Percentiles rank a stretch among this genome's conserved stretches.
phyloP scores from a whole-genome alignment of 768 basidiomycete species.

The Trichaptum fuscoviolaceum region DNA sequence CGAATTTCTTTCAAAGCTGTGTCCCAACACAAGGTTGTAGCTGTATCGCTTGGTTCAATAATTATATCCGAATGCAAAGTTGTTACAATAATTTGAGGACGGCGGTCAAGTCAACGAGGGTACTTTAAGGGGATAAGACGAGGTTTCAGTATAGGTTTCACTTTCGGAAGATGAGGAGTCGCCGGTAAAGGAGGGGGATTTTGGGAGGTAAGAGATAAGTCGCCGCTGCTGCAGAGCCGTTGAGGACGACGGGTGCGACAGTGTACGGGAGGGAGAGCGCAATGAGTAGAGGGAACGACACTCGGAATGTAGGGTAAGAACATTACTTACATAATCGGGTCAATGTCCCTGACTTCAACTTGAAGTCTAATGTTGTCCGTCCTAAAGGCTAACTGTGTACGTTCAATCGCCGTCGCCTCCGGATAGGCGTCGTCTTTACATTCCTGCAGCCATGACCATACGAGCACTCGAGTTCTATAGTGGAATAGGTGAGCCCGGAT shows the following conservation, averaged over 20 bases:
- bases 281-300: neutral
- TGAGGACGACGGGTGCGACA: constrained; percentile 1
- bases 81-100: neutral
- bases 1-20: neutral
- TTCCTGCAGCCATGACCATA: constrained; percentile 4
- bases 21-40: neutral
- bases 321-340: constrained; percentile 4
- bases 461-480: constrained; percentile 63
- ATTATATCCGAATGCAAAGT: neutral
- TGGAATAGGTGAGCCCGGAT: constrained; percentile 60
- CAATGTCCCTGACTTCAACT: neutral
- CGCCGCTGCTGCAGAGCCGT: neutral
- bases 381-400: neutral
- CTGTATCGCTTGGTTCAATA: neutral
- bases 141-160: neutral
- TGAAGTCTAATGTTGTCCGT: neutral
- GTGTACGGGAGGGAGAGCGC: neutral
- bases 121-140: neutral
- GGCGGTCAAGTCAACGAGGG: neutral
- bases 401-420: neutral
- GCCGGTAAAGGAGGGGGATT: neutral
- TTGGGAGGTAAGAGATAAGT: neutral
- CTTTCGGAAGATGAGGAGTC: neutral
- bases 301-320: neutral
- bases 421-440: neutral